Conservation (phyloP, 2,329 filamentous ascomycete genomes). For the Aspergillus sp. region DNA sequence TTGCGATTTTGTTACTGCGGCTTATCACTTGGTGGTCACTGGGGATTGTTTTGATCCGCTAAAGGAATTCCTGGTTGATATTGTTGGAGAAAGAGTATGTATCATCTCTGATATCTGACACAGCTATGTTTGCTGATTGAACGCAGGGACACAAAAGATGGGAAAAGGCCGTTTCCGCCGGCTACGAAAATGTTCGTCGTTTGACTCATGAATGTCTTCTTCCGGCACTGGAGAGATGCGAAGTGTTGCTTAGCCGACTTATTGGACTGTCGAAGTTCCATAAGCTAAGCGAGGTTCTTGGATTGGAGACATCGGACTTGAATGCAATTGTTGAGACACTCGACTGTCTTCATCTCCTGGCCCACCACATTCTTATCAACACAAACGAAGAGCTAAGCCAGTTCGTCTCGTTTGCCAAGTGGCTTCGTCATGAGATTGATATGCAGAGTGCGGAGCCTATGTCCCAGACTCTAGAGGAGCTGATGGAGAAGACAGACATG, state of each 20-base stretch:
- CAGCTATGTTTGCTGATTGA: slow-evolving; percentile 6
- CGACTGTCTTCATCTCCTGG: slow-evolving; percentile 69
- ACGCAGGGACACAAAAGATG: slow-evolving; percentile 82
- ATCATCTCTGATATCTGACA: background rate
- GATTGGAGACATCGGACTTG: slow-evolving; percentile 61
- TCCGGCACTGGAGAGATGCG: slow-evolving; percentile 78
- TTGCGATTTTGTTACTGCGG: slow-evolving; percentile 65
- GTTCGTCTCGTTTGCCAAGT: slow-evolving; percentile 73
- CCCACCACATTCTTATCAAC: slow-evolving; percentile 66
- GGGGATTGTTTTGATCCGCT: slow-evolving; percentile 72
- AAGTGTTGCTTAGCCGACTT: slow-evolving; percentile 75
- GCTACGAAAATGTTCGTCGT: slow-evolving; percentile 70
- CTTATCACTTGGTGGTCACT: slow-evolving; percentile 81
- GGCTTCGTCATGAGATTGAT: slow-evolving; percentile 81
- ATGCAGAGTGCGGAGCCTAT: slow-evolving; percentile 62
- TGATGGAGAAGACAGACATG: slow-evolving; percentile 70
- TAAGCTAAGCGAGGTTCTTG: slow-evolving; percentile 60
- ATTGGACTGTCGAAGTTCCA: slow-evolving; percentile 79
- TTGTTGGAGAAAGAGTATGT: slow-evolving; percentile 69
- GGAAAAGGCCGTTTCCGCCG: slow-evolving; percentile 79
- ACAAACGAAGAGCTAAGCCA: slow-evolving; percentile 72
- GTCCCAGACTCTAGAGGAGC: slow-evolving; percentile 60
- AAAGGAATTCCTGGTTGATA: slow-evolving; percentile 84
- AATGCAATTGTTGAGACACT: slow-evolving; percentile 62
- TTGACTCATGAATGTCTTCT: slow-evolving; percentile 84